phyloP scores from a whole-genome alignment of 1,284 basidiomycete genomes.

The Phellopilus nigrolimitatus region DNA sequence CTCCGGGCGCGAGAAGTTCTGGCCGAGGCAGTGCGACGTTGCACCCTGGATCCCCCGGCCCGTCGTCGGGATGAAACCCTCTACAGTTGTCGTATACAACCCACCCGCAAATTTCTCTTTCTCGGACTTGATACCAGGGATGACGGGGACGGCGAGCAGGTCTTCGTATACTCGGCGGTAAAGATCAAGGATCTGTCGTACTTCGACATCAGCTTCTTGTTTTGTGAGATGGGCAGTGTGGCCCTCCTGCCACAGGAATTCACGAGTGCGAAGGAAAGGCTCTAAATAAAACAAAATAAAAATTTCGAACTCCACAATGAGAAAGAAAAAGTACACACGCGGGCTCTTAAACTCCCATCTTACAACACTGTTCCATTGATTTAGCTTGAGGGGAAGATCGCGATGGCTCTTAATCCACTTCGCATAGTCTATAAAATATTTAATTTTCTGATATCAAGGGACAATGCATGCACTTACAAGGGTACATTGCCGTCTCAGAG shows the following conservation, averaged over 20 bases:
- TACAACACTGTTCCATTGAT: conserved; percentile 99
- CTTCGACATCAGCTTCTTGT: conserved; percentile 87
- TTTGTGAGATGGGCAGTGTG: conserved; percentile 94
- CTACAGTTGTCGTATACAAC: conserved; percentile 96
- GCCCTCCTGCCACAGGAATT: conserved; percentile 99
- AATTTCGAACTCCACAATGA: not conserved
- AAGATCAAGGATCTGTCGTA: conserved; percentile 90
- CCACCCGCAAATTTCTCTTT: conserved; percentile 99
- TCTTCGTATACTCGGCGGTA: conserved; percentile 98
- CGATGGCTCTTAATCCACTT: conserved; percentile 99
- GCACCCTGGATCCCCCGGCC: conserved; percentile 97
- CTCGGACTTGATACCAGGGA: conserved; percentile 95
- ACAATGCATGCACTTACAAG: no score
- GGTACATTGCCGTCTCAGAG: conserved; percentile 98
- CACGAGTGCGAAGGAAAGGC: conserved; percentile 97
- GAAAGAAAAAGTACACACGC: conserved; percentile 42
- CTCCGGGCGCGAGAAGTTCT: conserved; percentile 93
- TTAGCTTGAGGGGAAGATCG: conserved; percentile 94
- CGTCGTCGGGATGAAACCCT: conserved; percentile 96
- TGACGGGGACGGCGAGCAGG: conserved; percentile 94
- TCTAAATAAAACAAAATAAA: conserved; percentile 41
- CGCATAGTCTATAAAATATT: conserved; percentile 61
- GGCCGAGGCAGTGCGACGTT: conserved; percentile 97
- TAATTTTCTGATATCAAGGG: no score
- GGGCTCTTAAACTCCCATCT: conserved; percentile 99